phyloP scores from a whole-genome alignment of 1,139 yeast genomes.

The Insectozyma bohioensis region DNA sequence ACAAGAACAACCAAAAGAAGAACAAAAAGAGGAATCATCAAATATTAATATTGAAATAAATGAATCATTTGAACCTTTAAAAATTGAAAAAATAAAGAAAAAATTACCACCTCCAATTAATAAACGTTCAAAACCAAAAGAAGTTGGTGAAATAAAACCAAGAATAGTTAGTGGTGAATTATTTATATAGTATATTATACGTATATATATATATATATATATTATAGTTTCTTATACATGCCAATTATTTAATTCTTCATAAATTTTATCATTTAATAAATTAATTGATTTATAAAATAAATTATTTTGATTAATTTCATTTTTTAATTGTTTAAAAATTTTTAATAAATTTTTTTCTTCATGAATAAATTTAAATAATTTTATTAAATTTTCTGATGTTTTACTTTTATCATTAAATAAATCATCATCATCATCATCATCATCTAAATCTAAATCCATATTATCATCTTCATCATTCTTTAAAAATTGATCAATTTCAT shows the following conservation, averaged over 20 bases:
- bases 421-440: conserved; percentile 16
- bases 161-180: conserved; percentile 37
- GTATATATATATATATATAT: too few species aligned
- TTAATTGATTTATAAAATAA: conserved; percentile 11
- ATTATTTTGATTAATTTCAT: conserved; percentile 4
- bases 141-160: conserved; percentile 27
- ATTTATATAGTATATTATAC: conserved; percentile 22
- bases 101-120: conserved; percentile 31
- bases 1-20: conserved; percentile 2
- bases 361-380: conserved; percentile 2
- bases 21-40: background rate
- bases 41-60: background rate
- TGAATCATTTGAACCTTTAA: too few species aligned
- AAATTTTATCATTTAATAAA: conserved; percentile 13
- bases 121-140: conserved; percentile 29
- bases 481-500: conserved; percentile 10
- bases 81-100: too few species aligned
- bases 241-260: conserved; percentile 14
- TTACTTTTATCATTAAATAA: conserved; percentile 12
- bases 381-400: conserved; percentile 11
- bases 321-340: conserved; percentile 10
- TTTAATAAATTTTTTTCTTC: conserved; percentile 9
- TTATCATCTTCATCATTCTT: conserved; percentile 7
- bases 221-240: too few species aligned
- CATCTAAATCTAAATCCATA: conserved; percentile 4